phyloP scores from a whole-genome alignment of 73 alveolate genomes.

The Stentor roeselii region DNA sequence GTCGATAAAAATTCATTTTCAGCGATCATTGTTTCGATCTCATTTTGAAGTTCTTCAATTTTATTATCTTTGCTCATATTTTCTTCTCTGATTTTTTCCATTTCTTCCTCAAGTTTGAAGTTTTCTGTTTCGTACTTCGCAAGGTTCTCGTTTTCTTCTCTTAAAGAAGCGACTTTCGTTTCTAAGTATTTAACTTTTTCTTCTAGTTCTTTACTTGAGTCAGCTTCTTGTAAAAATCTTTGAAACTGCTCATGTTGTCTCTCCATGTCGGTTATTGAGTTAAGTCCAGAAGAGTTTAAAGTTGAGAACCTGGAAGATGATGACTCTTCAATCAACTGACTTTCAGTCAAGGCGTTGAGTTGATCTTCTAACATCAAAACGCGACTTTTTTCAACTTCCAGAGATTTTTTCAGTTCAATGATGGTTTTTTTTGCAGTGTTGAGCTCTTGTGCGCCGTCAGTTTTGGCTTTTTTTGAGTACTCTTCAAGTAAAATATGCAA shows the following conservation, averaged over 20 bases:
- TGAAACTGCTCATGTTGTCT: background rate
- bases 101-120: background rate
- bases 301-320: background rate
- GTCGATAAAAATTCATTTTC: background rate
- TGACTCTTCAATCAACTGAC: background rate
- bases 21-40: background rate
- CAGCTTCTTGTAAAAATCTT: background rate
- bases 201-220: background rate
- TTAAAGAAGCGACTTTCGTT: background rate
- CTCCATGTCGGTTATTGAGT: background rate
- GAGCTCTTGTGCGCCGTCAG: slow-evolving; percentile 28
- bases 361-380: background rate
- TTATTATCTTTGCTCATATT: background rate
- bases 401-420: background rate
- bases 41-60: background rate
- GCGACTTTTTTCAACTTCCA: background rate
- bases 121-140: background rate
- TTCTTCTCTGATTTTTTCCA: background rate
- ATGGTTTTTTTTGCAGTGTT: background rate
- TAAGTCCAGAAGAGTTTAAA: background rate
- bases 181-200: background rate
- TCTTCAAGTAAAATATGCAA: background rate
- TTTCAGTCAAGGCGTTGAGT: background rate
- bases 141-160: background rate
- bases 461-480: slow-evolving; percentile 30